These are phyloP conservation scores for Entomortierella parvispora DNA, from an alignment of 192 early-diverging fungal species.

Conservation along the genomic window DNA sequence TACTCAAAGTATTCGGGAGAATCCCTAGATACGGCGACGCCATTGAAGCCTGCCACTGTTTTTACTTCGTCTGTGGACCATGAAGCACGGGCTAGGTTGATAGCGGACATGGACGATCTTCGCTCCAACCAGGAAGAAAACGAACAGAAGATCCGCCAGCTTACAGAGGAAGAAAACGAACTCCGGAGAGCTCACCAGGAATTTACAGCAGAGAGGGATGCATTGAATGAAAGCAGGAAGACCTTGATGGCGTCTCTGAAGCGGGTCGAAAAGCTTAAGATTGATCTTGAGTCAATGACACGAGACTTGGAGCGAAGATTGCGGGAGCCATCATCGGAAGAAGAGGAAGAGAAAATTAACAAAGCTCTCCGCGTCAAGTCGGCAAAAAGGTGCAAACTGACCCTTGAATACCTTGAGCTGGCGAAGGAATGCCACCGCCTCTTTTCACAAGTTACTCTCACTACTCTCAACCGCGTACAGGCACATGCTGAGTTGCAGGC, in stretches of 20 bases:
- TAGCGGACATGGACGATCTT: slow-evolving; percentile 33
- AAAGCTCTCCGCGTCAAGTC: not conserved
- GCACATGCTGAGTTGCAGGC: slow-evolving; percentile 31
- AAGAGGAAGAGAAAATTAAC: slow-evolving; percentile 28
- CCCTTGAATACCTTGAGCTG: slow-evolving; percentile 16
- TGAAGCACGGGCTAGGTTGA: slow-evolving; percentile 47
- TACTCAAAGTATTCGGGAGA: slow-evolving; percentile 32
- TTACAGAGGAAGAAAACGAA: slow-evolving; percentile 50
- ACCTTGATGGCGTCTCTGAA: slow-evolving; percentile 10
- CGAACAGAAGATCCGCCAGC: slow-evolving; percentile 40
- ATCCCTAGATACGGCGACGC: slow-evolving; percentile 21
- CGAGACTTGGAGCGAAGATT: slow-evolving; percentile 18
- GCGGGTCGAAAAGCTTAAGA: slow-evolving; percentile 28
- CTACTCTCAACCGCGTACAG: slow-evolving; percentile 46
- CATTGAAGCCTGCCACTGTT: slow-evolving; percentile 13
- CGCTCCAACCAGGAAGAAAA: slow-evolving; percentile 31
- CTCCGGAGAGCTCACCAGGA: slow-evolving; percentile 38
- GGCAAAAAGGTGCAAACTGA: slow-evolving; percentile 23
- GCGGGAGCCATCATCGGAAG: slow-evolving; percentile 28
- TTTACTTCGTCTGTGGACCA: slow-evolving; percentile 43
- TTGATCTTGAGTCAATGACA: slow-evolving; percentile 24
- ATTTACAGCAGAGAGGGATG: slow-evolving; percentile 47
- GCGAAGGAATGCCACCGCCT: slow-evolving; percentile 30
- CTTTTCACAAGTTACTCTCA: slow-evolving; percentile 34
- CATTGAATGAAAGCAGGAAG: not conserved